These are phyloP conservation scores for Candida oleophila DNA, from an alignment of 805 yeast genomes.

Conservation along the genomic window DNA sequence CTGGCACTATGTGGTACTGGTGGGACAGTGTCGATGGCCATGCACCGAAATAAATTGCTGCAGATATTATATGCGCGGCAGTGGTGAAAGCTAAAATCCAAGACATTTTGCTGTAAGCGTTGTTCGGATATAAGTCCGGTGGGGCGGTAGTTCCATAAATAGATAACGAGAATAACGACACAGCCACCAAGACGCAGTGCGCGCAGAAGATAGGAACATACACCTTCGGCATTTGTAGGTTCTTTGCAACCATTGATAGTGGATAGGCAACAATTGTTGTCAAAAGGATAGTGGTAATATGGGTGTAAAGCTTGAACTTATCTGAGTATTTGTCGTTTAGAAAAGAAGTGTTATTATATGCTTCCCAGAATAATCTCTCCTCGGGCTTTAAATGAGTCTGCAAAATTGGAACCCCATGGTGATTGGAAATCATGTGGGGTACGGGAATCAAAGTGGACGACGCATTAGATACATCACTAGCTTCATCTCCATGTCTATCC, in stretches of 20 bases:
- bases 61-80: conserved; percentile 52
- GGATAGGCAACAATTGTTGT: conserved; percentile 66
- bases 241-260: conserved; percentile 60
- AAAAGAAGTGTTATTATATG: conserved; percentile 74
- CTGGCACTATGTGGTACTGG: neutral
- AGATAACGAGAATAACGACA: conserved; percentile 47
- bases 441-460: conserved; percentile 17
- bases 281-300: conserved; percentile 43
- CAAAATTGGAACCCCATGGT: conserved; percentile 76
- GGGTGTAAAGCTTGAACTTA: conserved; percentile 53
- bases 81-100: conserved; percentile 55
- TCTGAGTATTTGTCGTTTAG: conserved; percentile 54
- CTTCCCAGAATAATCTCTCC: conserved; percentile 75
- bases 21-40: conserved; percentile 28
- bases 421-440: conserved; percentile 39
- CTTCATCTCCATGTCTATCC: too few species aligned
- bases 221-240: conserved; percentile 57
- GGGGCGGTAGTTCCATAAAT: conserved; percentile 61
- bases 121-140: conserved; percentile 64
- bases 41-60: conserved; percentile 50
- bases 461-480: too few species aligned
- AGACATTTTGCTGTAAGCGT: conserved; percentile 69
- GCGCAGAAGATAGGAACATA: conserved; percentile 49
- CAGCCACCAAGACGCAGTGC: conserved; percentile 45
- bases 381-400: conserved; percentile 64